Percentiles rank a stretch among this genome's conserved stretches.
Conservation (phyloP, 371 early-diverging fungal species). For the Funneliformis caledonium region DNA sequence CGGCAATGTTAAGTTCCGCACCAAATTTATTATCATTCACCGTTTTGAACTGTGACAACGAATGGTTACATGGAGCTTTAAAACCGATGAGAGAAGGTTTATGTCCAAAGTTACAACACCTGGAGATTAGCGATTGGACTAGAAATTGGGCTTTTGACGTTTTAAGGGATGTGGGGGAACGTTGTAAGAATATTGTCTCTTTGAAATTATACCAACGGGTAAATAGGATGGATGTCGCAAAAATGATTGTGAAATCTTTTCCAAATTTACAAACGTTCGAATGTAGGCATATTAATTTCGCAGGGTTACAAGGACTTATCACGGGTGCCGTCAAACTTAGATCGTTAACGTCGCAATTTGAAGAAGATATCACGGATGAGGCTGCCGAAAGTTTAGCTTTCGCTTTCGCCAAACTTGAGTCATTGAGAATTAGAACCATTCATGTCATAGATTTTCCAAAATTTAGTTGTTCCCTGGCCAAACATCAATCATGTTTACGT, state of each 20-base stretch:
- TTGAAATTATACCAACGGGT: slow-evolving; percentile 22
- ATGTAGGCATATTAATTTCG: slow-evolving; percentile 22
- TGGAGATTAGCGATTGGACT: slow-evolving; percentile 17
- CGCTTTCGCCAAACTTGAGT: background rate
- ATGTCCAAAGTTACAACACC: slow-evolving; percentile 22
- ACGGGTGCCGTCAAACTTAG: background rate
- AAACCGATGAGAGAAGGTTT: background rate
- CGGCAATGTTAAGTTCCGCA: background rate
- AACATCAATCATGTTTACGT: slow-evolving; percentile 14
- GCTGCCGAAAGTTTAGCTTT: background rate
- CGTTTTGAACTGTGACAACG: slow-evolving; percentile 15
- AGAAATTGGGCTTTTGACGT: slow-evolving; percentile 14
- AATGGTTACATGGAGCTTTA: slow-evolving; percentile 21
- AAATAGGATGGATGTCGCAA: background rate
- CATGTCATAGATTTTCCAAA: slow-evolving; percentile 1
- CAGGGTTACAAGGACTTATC: slow-evolving; percentile 17
- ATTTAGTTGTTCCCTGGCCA: background rate
- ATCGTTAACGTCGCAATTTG: slow-evolving; percentile 24
- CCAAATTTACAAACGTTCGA: slow-evolving; percentile 25
- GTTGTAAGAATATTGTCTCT: slow-evolving; percentile 2
- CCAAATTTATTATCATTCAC: slow-evolving; percentile 19
- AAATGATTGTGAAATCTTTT: background rate
- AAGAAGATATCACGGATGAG: slow-evolving; percentile 15
- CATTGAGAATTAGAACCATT: slow-evolving; percentile 15
- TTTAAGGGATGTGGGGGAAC: slow-evolving; percentile 3